Evolutionary conservation across 306 rosid genomes (phyloP), one percentile per base, ranked within the genome.

Genomic region (Acacia confusa): DNA sequence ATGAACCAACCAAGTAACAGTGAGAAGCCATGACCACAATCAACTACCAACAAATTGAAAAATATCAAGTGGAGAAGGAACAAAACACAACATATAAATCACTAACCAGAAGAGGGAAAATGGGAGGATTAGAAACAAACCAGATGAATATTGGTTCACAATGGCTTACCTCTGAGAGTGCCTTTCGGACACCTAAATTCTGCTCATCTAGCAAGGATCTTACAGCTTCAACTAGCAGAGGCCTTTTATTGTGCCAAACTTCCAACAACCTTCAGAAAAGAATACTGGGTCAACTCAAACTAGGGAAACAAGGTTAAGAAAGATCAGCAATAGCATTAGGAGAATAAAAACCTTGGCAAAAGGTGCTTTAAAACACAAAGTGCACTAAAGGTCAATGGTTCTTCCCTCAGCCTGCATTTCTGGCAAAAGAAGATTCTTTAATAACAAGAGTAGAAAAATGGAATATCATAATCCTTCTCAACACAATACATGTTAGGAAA

Each of bases 11-110:
- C 89, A 95, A 89, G 91, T 88, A 92, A 89, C 98, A 95, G 86
- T 95, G 97, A 0, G 97, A 95, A 74, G 98, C 98, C 98, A 95
- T 95, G 57, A 95, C 97, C 74, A 95, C 97, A 81, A 92, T 95
- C 85, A 95, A 90, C 98, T 95, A 86, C 74, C 82, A 86, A 61
- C 60, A 85, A 86, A 83, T 32, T 69, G 72, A 72, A 70, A 61
- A 72, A 38, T 50, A 41, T 61, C 75, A 72, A 67, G 20, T 52
- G 38, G 20, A 28, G 10, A 41, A 83, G 74, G 71, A 36, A 73
- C 19, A 75, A 22, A 30, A 78, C 22, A n/a, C 78, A 78, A 77
- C 43, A 60, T 20, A 53, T 74, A 68, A 24, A 57, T 25, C 43
- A 74, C 75, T 24, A 72, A 24, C 28, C 19, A 10, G 24, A 27